A percentile compares a stretch with the other conserved stretches of the same genome.
Evolutionary conservation across 179 eudicot species (phyloP).

Genomic region (Patellifolia procumbens): DNA sequence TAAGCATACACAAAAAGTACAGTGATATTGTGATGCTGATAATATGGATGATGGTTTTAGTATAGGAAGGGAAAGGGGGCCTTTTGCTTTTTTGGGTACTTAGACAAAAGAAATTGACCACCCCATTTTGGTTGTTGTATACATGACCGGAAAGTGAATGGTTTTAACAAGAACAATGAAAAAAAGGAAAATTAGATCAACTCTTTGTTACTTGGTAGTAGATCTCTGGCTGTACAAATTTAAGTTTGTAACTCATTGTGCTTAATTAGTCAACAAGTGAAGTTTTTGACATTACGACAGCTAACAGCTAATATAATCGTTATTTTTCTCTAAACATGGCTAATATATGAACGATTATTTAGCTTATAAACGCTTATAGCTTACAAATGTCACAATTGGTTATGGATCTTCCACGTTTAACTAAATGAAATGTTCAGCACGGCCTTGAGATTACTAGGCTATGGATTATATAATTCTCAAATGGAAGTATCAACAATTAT

Average conservation of each 20-base stretch:
- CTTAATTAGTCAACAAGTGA: neutral
- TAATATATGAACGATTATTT: too few species aligned
- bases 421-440: too few species aligned
- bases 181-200: constrained; percentile 16
- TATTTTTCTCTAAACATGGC: too few species aligned
- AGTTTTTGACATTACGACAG: too few species aligned
- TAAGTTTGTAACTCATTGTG: too few species aligned
- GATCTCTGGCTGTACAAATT: constrained; percentile 10
- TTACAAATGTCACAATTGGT: too few species aligned
- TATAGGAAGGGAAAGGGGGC: constrained; percentile 19
- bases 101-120: constrained; percentile 18
- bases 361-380: too few species aligned
- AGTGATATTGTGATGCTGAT: constrained; percentile 40
- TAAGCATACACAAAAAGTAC: constrained; percentile 36
- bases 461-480: too few species aligned
- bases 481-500: too few species aligned
- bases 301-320: too few species aligned
- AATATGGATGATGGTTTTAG: constrained; percentile 31
- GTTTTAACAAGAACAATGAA: constrained; percentile 18
- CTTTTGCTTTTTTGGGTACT: constrained; percentile 27
- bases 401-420: too few species aligned
- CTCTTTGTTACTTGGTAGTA: neutral
- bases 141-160: constrained; percentile 28
- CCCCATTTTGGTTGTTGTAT: constrained; percentile 38
- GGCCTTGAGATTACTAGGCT: too few species aligned